Evolutionary conservation across 2,329 filamentous ascomycete genomes (phyloP).

Genomic region (Calonectria naviculata): DNA sequence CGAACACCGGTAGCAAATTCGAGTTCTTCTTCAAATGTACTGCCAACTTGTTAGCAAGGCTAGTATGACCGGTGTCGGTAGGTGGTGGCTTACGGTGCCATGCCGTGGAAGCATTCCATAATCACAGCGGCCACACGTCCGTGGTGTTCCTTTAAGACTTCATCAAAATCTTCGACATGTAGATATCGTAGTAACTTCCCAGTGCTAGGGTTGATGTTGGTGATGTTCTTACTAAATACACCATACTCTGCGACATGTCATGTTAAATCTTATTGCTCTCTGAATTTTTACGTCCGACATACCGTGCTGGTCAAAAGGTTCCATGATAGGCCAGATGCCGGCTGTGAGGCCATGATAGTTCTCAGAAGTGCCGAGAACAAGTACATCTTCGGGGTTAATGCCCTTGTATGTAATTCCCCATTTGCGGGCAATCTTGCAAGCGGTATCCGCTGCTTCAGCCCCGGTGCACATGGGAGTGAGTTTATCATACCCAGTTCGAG

Average conservation of each 20-base stretch:
- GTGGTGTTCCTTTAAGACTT: constrained; percentile 13
- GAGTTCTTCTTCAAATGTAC: constrained; percentile 21
- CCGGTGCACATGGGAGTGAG: constrained; percentile 28
- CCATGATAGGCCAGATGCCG: constrained; percentile 30
- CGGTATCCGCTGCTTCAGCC: constrained; percentile 32
- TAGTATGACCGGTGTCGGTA: too few species aligned
- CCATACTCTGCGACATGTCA: constrained; percentile 20
- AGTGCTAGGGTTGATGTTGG: constrained; percentile 24
- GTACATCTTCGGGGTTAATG: constrained; percentile 20
- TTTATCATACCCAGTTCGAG: constrained; percentile 27
- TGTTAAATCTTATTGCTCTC: too few species aligned
- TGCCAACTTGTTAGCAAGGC: background rate
- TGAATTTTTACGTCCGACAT: too few species aligned
- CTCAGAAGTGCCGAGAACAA: constrained; percentile 29
- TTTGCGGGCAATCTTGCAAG: constrained; percentile 30
- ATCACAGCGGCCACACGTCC: constrained; percentile 17
- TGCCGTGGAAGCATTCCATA: constrained; percentile 23
- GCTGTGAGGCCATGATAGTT: constrained; percentile 29
- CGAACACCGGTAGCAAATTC: constrained; percentile 20
- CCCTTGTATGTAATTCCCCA: constrained; percentile 26
- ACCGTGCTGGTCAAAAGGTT: constrained; percentile 16
- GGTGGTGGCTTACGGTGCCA: constrained; percentile 1
- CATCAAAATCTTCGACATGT: constrained; percentile 23
- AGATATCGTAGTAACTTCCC: constrained; percentile 24
- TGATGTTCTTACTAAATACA: constrained; percentile 23